Evolutionary conservation across 2,329 filamentous ascomycete species (phyloP), one percentile per base, ranked within the genome.

Genomic region (Fusarium nematophilum): DNA sequence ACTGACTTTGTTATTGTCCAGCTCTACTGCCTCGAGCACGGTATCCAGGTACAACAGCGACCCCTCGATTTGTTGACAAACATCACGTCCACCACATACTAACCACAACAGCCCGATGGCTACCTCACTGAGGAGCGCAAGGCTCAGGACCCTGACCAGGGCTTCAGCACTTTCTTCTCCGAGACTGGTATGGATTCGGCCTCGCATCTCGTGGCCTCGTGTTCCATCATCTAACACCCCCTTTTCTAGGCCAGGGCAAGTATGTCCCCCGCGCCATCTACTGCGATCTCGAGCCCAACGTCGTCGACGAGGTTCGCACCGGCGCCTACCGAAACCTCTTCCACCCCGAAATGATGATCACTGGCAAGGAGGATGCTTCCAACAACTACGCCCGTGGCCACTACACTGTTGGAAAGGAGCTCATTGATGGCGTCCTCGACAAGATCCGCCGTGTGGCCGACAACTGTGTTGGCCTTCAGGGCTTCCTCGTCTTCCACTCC

Each of bases 341-440:
- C 89, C 95, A 98, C 85, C 95, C 95, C 57, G 95, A 98, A 83
- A 91, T 96, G 83, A 97, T 99, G 94, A 97, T 99, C 81, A 97
- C 92, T 67, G 95, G 95, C 82, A 98, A 98, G 90, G 95, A 98
- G 87, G 95, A 98, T 89, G 95, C 95, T 70, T 97, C 94, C 71
- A 99, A 99, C 91, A 99, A 99, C 90, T 98, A 98, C 77, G 95
- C 95, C 72, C 94, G 95, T 87, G 95, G 95, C 70, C 95, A 99
- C 86, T 99, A 99, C 87, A 99, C 95, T 65, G 93, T 98, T 72
- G 95, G 95, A 78, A 98, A 98, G 88, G 95, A 99, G 86, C 88
- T 99, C 80, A 97, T 98, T 72, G 95, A 99, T 79, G 90, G 93
- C 78, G 95, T 98, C 62, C 84, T 98, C 70, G 95, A 99, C 86